These are phyloP conservation scores for Testicularia cyperi DNA, from an alignment of 1,284 basidiomycete genomes.

Conservation along the genomic window DNA sequence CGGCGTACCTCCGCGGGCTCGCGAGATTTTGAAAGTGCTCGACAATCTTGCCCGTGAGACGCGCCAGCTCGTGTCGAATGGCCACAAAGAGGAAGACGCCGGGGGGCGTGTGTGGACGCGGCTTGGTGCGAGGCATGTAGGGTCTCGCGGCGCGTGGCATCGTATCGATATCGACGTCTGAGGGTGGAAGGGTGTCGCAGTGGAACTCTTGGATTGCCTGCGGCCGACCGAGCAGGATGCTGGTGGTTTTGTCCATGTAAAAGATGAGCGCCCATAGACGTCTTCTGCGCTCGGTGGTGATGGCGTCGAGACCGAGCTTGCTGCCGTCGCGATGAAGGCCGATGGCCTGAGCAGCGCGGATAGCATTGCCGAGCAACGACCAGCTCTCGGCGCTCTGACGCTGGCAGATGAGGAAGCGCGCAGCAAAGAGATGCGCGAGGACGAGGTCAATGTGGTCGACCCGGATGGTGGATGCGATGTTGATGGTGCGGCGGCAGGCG, in stretches of 20 bases:
- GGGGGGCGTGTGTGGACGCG: conserved; percentile 64
- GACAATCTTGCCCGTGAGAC: conserved; percentile 85
- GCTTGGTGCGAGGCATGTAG: conserved; percentile 20
- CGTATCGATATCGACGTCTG: conserved; percentile 73
- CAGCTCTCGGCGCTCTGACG: conserved; percentile 88
- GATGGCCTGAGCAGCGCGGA: conserved; percentile 88
- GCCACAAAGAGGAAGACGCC: conserved; percentile 86
- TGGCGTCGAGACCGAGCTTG: conserved; percentile 66
- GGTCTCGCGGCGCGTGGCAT: conserved; percentile 56
- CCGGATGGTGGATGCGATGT: conserved; percentile 49
- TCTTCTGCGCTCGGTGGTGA: conserved; percentile 82
- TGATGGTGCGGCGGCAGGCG: conserved; percentile 67
- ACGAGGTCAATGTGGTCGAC: conserved; percentile 57
- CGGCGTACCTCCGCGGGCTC: conserved; percentile 73
- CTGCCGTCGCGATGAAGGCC: conserved; percentile 87
- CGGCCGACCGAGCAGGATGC: conserved; percentile 79
- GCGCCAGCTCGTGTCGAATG: conserved; percentile 77
- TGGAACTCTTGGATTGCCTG: conserved; percentile 74
- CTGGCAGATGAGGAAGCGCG: conserved; percentile 85
- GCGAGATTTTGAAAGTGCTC: conserved; percentile 92
- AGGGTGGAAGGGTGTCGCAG: conserved; percentile 77
- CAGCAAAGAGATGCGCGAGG: conserved; percentile 63
- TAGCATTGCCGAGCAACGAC: conserved; percentile 88
- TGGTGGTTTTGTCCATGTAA: conserved; percentile 86
- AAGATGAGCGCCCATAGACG: conserved; percentile 92